Base-by-base conservation (phyloP, 2,329 filamentous ascomycete genomes). In the Exserohilum rostratum region DNA sequence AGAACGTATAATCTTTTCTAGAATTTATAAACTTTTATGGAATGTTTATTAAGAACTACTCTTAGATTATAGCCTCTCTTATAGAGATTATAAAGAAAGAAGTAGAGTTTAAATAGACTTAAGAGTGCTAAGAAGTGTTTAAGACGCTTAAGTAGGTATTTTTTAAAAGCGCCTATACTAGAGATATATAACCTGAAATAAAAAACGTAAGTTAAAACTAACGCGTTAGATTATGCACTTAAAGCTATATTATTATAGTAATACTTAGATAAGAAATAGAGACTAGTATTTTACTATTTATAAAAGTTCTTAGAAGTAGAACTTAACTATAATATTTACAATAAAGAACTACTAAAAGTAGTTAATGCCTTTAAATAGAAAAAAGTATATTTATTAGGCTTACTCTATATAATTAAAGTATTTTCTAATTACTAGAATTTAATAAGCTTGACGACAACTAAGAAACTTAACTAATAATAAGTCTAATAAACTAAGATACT, bases 241-340 rank as follows among this genome's bases (percentile, higher is more conserved):
- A 38, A 17, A 38, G 45, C 33, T 51, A 18, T 35, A 46, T 6
- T 43, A 13, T 29, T 18, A 50, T 45, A 50, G 39, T 6, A 37
- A 5, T 34, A 5, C 5, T 2, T n/a, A 40, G 5, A 50, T 35
- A 55, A 38, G 27, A 75, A 65, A 35, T 53, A 48, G 50, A 48
- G 50, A 47, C 50, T 37, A 37, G 42, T 62, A 13, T 50, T 56
- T 61, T 33, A 64, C 72, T 51, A 73, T 70, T 47, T 47, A 65
- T 18, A 50, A 42, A 48, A 53, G 22, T 53, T 45, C 30, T 51
- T 29, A 22, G n/a, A n/a, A 44, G 31, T 20, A 48, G 39, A 51
- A 34, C 30, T 48, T 39, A 52, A 25, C 43, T 72, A 38, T 10
- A 45, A 29, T 57, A 67, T 31, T 58, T 58, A 40, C 45, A 48